Percentiles rank a stretch among this genome's conserved stretches.
Evolutionary conservation across 2,329 filamentous ascomycete species (phyloP).

Genomic region (Ophiostoma triangulosporum): DNA sequence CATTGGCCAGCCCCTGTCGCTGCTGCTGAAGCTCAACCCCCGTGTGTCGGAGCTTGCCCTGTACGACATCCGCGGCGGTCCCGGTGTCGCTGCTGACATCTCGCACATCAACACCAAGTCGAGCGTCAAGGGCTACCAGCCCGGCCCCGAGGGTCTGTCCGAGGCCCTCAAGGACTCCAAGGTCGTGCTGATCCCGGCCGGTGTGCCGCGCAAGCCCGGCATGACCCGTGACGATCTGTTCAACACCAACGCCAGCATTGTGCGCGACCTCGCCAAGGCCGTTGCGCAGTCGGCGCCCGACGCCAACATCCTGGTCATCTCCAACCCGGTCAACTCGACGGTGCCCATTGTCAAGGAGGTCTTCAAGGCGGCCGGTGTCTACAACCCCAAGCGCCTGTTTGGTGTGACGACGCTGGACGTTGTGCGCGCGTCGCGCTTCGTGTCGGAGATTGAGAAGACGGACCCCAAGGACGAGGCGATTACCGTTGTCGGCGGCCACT

Average conservation of each 20-base stretch:
- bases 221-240: conserved; percentile 99
- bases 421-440: conserved; percentile 94
- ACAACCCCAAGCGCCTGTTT: conserved; percentile 98
- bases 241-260: conserved; percentile 99
- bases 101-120: conserved; percentile 99
- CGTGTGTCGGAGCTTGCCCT: conserved; percentile 86
- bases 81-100: conserved; percentile 94
- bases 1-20: conserved; percentile 95
- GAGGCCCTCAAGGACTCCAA: conserved; percentile 74
- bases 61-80: conserved; percentile 92
- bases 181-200: conserved; percentile 93
- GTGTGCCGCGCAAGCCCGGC: conserved; percentile 97
- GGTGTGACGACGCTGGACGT: conserved; percentile 99
- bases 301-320: conserved; percentile 93
- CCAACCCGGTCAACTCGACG: conserved; percentile 99
- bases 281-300: conserved; percentile 77
- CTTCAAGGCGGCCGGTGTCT: conserved; percentile 89
- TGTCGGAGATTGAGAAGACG: conserved; percentile 81
- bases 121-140: conserved; percentile 78
- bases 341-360: conserved; percentile 96
- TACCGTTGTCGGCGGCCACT: conserved; percentile 93
- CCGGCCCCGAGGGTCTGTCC: conserved; percentile 61
- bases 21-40: conserved; percentile 97
- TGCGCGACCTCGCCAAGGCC: conserved; percentile 94
- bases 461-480: conserved; percentile 90